phyloP scores from a whole-genome alignment of 345 rosid genomes.

The Rubroshorea leprosula region DNA sequence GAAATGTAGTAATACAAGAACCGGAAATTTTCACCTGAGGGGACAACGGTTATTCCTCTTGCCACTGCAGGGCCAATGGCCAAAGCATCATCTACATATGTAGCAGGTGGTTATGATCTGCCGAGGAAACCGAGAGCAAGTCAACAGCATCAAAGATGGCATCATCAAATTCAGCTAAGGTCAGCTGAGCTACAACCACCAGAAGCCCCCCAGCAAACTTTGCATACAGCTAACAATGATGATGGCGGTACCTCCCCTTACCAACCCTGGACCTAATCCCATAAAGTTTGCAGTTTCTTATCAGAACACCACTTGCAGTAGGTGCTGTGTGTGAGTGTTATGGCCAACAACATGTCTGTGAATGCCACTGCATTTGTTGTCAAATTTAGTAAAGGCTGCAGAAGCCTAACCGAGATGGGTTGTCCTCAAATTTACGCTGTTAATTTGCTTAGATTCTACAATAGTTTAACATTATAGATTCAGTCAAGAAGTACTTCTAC shows the following conservation, averaged over 20 bases:
- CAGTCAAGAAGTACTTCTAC: too few relatives aligned
- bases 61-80: constrained; percentile 53
- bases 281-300: constrained; percentile 33
- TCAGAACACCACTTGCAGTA: constrained; percentile 38
- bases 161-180: constrained; percentile 41
- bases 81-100: constrained; percentile 34
- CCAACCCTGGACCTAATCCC: constrained; percentile 43
- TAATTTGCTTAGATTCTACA: too few relatives aligned
- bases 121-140: constrained; percentile 36
- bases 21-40: constrained; percentile 61
- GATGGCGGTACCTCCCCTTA: constrained; percentile 52
- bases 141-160: constrained; percentile 44
- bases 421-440: too few relatives aligned
- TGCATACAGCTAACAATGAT: constrained; percentile 38
- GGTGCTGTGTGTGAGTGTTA: constrained; percentile 66
- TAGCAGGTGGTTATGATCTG: constrained; percentile 23
- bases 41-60: constrained; percentile 45
- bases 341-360: constrained; percentile 57
- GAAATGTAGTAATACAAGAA: constrained; percentile 13
- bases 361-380: too few relatives aligned
- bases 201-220: constrained; percentile 40
- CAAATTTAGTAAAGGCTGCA: too few relatives aligned
- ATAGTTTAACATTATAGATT: too few relatives aligned
- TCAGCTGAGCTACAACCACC: constrained; percentile 39
- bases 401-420: too few relatives aligned